These are phyloP conservation scores for Coprinopsis strossmayeri DNA, from an alignment of 768 basidiomycete species.

Conservation along the genomic window DNA sequence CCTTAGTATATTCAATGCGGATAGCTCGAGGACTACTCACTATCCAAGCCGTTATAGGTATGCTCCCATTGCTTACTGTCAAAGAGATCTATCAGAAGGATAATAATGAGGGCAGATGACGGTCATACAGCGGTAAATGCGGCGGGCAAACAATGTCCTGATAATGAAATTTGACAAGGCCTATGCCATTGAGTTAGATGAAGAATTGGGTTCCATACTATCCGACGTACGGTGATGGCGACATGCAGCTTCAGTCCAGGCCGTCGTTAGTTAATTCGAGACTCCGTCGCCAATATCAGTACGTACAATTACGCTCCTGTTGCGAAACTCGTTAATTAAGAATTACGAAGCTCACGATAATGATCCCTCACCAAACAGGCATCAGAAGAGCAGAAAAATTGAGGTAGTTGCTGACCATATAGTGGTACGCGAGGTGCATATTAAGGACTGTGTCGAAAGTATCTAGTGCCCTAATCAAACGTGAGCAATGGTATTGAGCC, in stretches of 20 bases:
- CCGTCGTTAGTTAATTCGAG: not conserved
- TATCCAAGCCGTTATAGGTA: constrained; percentile 34
- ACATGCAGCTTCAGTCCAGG: constrained; percentile 39
- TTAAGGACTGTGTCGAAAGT: constrained; percentile 49
- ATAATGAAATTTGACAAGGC: constrained; percentile 44
- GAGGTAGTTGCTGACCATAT: constrained; percentile 49
- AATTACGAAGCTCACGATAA: not conserved
- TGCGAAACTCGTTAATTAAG: not conserved
- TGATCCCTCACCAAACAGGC: constrained; percentile 42
- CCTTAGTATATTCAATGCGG: not conserved
- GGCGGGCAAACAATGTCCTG: constrained; percentile 42
- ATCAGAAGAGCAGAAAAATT: constrained; percentile 35
- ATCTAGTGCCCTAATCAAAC: constrained; percentile 38
- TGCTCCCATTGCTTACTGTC: constrained; percentile 36
- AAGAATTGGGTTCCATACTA: not conserved
- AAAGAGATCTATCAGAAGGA: constrained; percentile 5
- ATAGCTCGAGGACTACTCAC: constrained; percentile 22
- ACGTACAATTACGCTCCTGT: constrained; percentile 48
- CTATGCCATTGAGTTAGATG: constrained; percentile 19
- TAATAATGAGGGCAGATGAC: not conserved
- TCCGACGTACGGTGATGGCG: constrained; percentile 38
- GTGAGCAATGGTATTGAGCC: not conserved
- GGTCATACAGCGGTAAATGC: constrained; percentile 42
- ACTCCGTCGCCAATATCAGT: not conserved
- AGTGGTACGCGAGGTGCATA: constrained; percentile 51